Evolutionary conservation across 768 basidiomycete genomes (phyloP), one percentile per base, ranked within the genome.

Genomic region (Pleurotus salmoneostramineus): DNA sequence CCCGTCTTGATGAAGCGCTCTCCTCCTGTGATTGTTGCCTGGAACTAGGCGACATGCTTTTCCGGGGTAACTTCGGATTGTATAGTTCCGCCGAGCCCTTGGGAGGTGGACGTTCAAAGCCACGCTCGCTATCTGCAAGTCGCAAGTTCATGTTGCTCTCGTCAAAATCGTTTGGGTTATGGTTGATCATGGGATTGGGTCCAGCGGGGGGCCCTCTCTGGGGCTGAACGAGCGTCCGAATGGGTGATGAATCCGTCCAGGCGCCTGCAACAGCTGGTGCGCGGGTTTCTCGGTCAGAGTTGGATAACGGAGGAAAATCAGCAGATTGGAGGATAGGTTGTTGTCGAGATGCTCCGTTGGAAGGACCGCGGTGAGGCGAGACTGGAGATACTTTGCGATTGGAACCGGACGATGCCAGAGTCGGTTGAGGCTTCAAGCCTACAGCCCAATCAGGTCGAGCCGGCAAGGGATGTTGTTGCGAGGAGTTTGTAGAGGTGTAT

Each of bases 361-460:
- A 72, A 71, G 57, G 71, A 65, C 17, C 64, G 36, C 73, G 72
- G n/a, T 75, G 66, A 10, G 73, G 69, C 3, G 76, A 73, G 56
- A 76, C 72, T 21, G 78, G 74, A 11, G 78, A 73, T 62, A 77
- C 73, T 21, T 68, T 75, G 15, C 74, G 77, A 62, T 64, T 77
- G 58, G 58, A 73, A 0, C 73, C 73, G 0, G 79, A 71, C 33
- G 79, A 47, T 61, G 88, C 82, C 31, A 89, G 69, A 10, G 83
- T 88, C 32, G 87, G 85, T 59, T 90, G 87, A 0, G 90, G 83
- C 68, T 88, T 91, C 35, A 93, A 76, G 12, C 90, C 90, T 3
- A 93, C 89, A 14, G 92, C 91, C 92, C 93, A 94, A 68, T 94
- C 92, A 42, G 92, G 92, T 58, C 92, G 80, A 2, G 90, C 74